Evolutionary conservation across 139 green algal genomes (phyloP).

Genomic region (Nannochloris sp.): DNA sequence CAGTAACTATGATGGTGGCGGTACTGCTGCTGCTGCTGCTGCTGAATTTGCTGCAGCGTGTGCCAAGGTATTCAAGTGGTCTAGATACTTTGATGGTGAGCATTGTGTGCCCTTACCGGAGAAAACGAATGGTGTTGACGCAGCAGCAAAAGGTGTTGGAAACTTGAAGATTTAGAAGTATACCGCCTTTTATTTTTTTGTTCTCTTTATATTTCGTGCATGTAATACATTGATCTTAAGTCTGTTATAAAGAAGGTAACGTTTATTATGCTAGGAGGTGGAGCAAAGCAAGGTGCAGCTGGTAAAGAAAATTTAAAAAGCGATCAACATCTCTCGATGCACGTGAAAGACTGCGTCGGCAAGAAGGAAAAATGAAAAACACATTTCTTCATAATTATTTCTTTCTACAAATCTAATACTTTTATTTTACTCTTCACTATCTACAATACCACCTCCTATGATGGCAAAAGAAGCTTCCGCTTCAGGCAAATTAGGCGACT

Average conservation of each 20-base stretch:
- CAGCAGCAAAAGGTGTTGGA: neutral
- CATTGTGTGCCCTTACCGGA: constrained; percentile 8
- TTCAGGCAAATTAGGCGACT: constrained; percentile 53
- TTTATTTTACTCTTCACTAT: constrained; percentile 43
- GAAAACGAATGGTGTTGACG: neutral
- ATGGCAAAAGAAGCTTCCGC: constrained; percentile 63
- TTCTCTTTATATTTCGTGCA: neutral
- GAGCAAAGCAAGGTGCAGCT: neutral
- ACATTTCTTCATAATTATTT: neutral
- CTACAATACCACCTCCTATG: constrained; percentile 27
- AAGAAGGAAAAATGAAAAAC: neutral
- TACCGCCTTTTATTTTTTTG: neutral
- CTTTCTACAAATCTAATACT: too few relatives aligned
- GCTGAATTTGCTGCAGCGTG: constrained; percentile 38
- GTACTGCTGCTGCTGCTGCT: constrained; percentile 30
- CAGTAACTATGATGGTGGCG: constrained; percentile 5
- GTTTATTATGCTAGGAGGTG: neutral
- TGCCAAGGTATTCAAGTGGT: constrained; percentile 41
- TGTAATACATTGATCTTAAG: neutral
- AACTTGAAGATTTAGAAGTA: neutral
- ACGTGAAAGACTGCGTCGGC: neutral
- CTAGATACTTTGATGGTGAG: constrained; percentile 52
- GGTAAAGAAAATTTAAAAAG: neutral
- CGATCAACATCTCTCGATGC: neutral
- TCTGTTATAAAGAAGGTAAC: neutral